Evolutionary conservation across 352 stramenopile species (phyloP), one percentile per base, ranked within the genome.

Genomic region (Phytophthora sp.): DNA sequence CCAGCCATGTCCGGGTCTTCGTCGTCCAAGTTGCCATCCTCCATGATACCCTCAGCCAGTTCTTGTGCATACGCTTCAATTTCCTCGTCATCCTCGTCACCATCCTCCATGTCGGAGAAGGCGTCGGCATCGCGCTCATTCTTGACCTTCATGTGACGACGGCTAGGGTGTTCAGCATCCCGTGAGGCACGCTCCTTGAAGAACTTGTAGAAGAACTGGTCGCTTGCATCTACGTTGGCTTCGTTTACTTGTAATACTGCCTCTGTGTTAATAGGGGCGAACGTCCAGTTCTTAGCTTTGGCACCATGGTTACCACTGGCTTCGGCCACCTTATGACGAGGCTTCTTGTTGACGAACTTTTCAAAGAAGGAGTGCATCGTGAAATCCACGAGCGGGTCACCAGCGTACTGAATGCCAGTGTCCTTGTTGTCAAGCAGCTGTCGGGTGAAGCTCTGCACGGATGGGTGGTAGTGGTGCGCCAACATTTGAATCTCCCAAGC

Each of bases 331-430:
- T 85, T 87, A 49, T 88, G 77, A 17, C 79, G 78, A 5, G 97
- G 97, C 70, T 99, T 99, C 59, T 98, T 97, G 81, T 98, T 99
- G 24, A 98, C 96, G 77, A 99, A 99, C 69, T 98, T 98, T 66
- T 99, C 96, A 35, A 99, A 95, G 73, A 99, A 99, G 4, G 93
- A 82, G 37, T 91, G 86, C 59, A 99, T 82, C n/a, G 87, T 93
- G 62, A 99, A 99, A 72, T 99, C 97, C 59, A 96, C 88, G 7
- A 99, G 77, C 49, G 97, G 98, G 75, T 99, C 97, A 31, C 97
- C 96, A 21, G 70, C 72, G 81, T 99, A 99, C 35, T 89, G 61
- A 66, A 99, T 97, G 9, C 81, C 68, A 2, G 62, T 71, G 9
- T 69, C 62, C 9, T 68, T 69, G 61, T 76, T 73, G 21, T 72